Evolutionary conservation across 164 flowering plant genomes (phyloP), one percentile per base, ranked within the genome.

Genomic region (Vitis riparia): DNA sequence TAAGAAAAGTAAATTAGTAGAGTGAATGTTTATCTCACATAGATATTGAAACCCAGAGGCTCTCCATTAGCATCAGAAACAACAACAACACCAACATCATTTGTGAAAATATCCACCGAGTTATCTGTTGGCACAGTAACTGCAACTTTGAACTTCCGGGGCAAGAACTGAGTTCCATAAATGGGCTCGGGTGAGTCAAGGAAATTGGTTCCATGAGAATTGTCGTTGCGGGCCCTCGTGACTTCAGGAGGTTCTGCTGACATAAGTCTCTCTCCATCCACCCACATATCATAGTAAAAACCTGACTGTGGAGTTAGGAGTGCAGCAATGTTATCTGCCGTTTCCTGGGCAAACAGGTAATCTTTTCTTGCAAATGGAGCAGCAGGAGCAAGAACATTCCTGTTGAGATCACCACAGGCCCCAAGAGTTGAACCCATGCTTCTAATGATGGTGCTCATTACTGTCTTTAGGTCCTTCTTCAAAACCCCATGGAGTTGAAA

Each of bases 331-430:
- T 93, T 86, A 7, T 96, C 98, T 47, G 99, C 99, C 53, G 97
- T 96, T 78, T 93, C 71, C 77, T 92, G 98, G 3, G 98, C 98
- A 82, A 93, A 86, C 15, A 87, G 56, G 71, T 93, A 96, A 78
- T 93, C 99, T 82, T 92, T 92, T 64, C 85, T 87, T 3, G 62
- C 71, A 77, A 86, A 66, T 53, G 98, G 98, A n/a, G 99, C 99
- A 70, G 99, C 91, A 63, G 99, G 99, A 76, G 98, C 99, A 81
- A 96, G 94, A 70, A 96, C 99, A 75, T 96, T 96, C 75, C 99
- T 84, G 75, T 96, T 96, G 48, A 96, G 88, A 80, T 96, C 99
- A 58, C 99, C 99, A 71, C 99, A 95, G 11, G 99, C 99, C 75
- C 99, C 99, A 79, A 96, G 95, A 61, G 97, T 96, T 30, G 97